Evolutionary conservation across 2,329 filamentous ascomycete genomes (phyloP), one percentile per base, ranked within the genome.

Genomic region (Aspergillus bombycis): DNA sequence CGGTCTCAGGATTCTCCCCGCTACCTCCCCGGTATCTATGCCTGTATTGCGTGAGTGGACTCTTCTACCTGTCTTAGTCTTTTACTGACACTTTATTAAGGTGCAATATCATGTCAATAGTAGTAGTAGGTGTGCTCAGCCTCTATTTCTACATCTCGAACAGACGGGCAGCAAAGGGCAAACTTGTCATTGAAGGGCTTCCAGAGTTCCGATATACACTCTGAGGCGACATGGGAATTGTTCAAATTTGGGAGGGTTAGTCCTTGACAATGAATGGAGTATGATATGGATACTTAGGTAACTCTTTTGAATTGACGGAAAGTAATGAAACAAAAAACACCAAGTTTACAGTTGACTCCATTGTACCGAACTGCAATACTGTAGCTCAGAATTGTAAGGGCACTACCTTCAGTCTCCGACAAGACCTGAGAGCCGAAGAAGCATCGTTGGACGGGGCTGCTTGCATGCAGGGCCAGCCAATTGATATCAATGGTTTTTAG

Each of bases 1-100:
- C 84, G 88, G 1, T 63, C 67, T 12, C 70, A 78, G 61, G 77
- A 79, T 46, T 65, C 68, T 5, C 69, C 68, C 0, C 32, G 59
- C 6, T 71, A 71, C 30, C 43, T 34, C 1, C 67, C 66, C 5
- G 64, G 61, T 12, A n/a, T 58, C 23, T 58, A 57, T 57, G 55
- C 55, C 23, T 48, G 45, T 28, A 28, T 48, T 48, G 45, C 45
- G 45, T 48, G 21, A 16, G 45, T 48, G 3, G 4, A 1, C 21
- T 8, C 45, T 8, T 16, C 2, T 6, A 7, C 16, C 45, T 23
- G 5, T 3, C 7, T 28, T 23, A 2, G 0, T 9, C 3, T 7
- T 1, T 8, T 26, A 48, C 45, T 48, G 21, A 48, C 21, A 19
- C 1, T 48, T 23, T 1, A 1, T 5, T 23, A 19, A 48, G 45